These are phyloP conservation scores for Fusarium sp. DNA, from an alignment of 2,329 filamentous ascomycete species.

Conservation along the genomic window DNA sequence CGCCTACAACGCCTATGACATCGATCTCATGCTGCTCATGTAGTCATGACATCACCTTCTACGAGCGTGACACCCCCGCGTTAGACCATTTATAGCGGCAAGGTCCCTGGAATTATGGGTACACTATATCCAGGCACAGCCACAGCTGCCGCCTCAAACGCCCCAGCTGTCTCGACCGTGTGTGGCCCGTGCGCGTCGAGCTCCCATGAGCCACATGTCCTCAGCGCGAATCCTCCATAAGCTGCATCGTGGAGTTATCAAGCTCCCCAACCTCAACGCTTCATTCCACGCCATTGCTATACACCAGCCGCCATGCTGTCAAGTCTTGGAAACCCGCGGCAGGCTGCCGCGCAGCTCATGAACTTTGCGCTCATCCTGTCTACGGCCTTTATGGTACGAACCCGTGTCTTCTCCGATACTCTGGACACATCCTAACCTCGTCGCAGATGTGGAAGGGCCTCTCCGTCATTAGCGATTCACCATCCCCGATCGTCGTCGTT, in stretches of 20 bases:
- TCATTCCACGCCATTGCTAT: background rate
- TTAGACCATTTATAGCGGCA: constrained; percentile 31
- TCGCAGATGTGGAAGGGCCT: constrained; percentile 85
- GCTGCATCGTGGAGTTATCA: constrained; percentile 36
- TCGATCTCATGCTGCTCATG: constrained; percentile 35
- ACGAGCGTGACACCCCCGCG: constrained; percentile 17
- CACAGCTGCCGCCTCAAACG: constrained; percentile 29
- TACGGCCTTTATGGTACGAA: constrained; percentile 84
- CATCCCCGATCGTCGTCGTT: constrained; percentile 85
- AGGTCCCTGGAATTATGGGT: constrained; percentile 33
- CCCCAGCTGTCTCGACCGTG: constrained; percentile 13
- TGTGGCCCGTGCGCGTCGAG: constrained; percentile 32
- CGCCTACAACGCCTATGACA: constrained; percentile 42
- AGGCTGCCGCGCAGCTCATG: constrained; percentile 82
- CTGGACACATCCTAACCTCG: constrained; percentile 2
- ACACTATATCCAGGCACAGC: constrained; percentile 9
- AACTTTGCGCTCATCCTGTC: constrained; percentile 93
- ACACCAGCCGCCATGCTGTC: constrained; percentile 68
- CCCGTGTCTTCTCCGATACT: background rate
- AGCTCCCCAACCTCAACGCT: constrained; percentile 24
- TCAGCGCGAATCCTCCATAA: constrained; percentile 23
- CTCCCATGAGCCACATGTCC: constrained; percentile 42
- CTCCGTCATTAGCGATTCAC: constrained; percentile 79
- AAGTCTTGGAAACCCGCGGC: constrained; percentile 78
- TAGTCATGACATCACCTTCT: constrained; percentile 47